Conservation (phyloP, 2,329 filamentous ascomycete species). For the Epichloe coenophiala region DNA sequence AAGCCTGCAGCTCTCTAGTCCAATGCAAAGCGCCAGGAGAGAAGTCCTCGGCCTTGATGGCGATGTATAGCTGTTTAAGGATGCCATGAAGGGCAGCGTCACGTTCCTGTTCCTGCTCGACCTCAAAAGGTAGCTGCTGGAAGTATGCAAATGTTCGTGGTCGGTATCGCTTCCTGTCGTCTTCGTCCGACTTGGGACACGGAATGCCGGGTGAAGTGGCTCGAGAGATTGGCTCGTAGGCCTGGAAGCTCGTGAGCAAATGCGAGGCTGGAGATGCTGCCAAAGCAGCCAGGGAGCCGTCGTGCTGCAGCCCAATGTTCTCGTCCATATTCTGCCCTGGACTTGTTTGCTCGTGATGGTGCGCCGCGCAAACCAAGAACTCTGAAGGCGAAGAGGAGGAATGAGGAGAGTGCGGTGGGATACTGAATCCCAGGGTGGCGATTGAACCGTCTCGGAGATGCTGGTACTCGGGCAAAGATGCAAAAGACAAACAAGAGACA, state of each 20-base stretch:
- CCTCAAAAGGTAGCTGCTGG: constrained; percentile 73
- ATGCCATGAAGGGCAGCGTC: constrained; percentile 75
- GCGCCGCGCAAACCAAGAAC: constrained; percentile 1
- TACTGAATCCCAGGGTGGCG: background rate
- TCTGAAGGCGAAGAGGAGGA: background rate
- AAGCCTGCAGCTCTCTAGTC: constrained; percentile 90
- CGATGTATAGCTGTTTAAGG: constrained; percentile 83
- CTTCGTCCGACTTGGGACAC: constrained; percentile 34
- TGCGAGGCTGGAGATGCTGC: constrained; percentile 19
- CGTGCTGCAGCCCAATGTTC: constrained; percentile 21
- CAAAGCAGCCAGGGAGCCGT: constrained; percentile 17
- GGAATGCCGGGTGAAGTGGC: constrained; percentile 69
- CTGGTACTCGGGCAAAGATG: background rate
- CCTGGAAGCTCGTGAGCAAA: constrained; percentile 24
- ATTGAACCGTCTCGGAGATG: too few species aligned
- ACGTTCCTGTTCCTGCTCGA: constrained; percentile 67
- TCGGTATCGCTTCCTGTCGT: constrained; percentile 54
- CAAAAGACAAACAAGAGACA: background rate
- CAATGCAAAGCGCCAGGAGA: constrained; percentile 87
- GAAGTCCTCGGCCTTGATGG: constrained; percentile 86
- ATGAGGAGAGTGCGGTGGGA: background rate
- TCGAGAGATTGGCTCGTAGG: constrained; percentile 62
- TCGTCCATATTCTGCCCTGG: constrained; percentile 22
- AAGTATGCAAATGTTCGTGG: constrained; percentile 91
- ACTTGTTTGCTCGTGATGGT: background rate